Base-by-base conservation (phyloP, 2,329 filamentous ascomycete genomes). In the Arthroderma sp. region DNA sequence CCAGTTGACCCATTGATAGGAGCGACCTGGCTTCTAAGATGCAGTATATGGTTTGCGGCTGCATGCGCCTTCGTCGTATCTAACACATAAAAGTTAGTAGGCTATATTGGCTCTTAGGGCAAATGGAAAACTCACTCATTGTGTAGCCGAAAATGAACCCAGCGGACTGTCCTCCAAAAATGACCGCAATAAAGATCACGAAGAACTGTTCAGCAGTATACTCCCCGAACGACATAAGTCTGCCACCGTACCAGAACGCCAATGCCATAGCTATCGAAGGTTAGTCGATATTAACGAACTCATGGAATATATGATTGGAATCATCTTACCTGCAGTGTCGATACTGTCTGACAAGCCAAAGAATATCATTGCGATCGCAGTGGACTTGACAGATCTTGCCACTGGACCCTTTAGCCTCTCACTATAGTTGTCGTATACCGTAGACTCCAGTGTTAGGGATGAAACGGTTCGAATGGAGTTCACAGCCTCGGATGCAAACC, bases 331-430 rank as follows among this genome's bases (percentile, higher is more conserved):
- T 6, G 58, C 56, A 33, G 58, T 68, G 55, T 79, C 77, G 47
- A 82, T 74, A 65, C 81, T 85, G 61, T 88, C 84, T 2, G 82
- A 82, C 41, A 84, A 78, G 4, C 81, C 83, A 62, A 86, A 86
- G 35, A 87, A 69, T 11, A 85, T 62, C 21, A 81, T 85, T 21
- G 78, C 77, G 69, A 77, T 80, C 23, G 77, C 76, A 1, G 83
- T 80, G 65, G 81, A 81, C 44, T 73, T 76, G 61, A 79, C 83
- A 1, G 84, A 82, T 2, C 71, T 66, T 2, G 65, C 68, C 13
- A 86, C 79, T 64, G 87, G 84, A 1, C 72, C 56, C 19, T 58
- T 59, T 8, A 71, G 62, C 43, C 64, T 64, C 0, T 60, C 57
- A 33, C 79, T 71, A 58, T 71, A 72, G 37, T 64, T 62, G 15